Evolutionary conservation across 176 grass and related monocot species (phyloP), one percentile per base, ranked within the genome.

Genomic region (Eremochloa ophiuroides): DNA sequence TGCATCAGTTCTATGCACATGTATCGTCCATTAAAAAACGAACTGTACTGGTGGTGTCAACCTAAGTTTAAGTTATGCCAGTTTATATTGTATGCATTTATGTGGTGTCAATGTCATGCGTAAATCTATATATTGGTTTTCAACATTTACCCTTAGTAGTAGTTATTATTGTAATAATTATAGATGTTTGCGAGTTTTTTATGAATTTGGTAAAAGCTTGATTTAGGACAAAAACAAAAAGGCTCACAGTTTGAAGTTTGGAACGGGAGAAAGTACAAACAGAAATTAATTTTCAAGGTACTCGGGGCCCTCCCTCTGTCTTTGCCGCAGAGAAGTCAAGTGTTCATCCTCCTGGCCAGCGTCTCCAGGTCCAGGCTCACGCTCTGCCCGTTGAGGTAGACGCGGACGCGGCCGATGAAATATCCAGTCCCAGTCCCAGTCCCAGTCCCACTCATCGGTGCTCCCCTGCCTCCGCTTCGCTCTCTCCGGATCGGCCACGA

Each of bases 381-480:
- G 78, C 92, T 92, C 83, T 95, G 93, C 0, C 84, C 89, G 14
- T 74, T 5, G 2, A 95, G 74, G 77, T 92, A 95, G n/a, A n/a
- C n/a, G n/a, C n/a, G n/a, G 2, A 94, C 47, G 50, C 47, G 33
- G 20, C 31, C 72, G 7, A 83, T 80, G 40, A 84, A n/a, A n/a
- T n/a, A n/a, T n/a, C n/a, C n/a, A n/a, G n/a, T n/a, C n/a, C n/a
- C n/a, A 46, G 1, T 80, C 51, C 89, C 93, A 95, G 17, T 71
- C 89, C 7, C 51, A 55, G 51, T 55, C 51, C 51, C 8, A 1
- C 51, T 55, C 51, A 10, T 3, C 20, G 20, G 51, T 73, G 53
- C 1, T 11, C 61, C 60, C 76, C 60, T 48, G 60, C 76, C 64
- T 29, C 10, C 55, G 67, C 85, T 55, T 81, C 1, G 62, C 81